Base-by-base conservation (phyloP, 1,284 basidiomycete genomes). In the Ceratobasidium sp. region DNA sequence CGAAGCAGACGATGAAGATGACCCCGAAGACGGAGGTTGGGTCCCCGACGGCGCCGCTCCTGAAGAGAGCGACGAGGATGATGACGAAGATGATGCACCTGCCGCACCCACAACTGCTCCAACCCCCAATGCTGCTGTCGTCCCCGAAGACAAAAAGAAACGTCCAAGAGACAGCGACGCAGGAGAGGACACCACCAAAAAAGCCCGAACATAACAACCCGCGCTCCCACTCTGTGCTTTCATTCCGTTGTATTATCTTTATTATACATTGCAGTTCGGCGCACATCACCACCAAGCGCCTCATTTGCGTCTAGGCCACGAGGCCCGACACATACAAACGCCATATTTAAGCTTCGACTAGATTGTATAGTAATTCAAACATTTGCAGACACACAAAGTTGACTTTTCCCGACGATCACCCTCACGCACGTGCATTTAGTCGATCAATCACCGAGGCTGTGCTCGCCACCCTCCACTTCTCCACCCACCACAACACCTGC, bases 91-190 rank as follows among this genome's bases (percentile, higher is more conserved):
- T 23, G 59, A 62, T n/a, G 28, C 55, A 16, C 14, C 44, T 32
- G 26, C 2, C 55, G 28, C 30, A 30, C 55, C 28, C 23, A 44
- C 30, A 3, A 23, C 46, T 5, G 62, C 47, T 1, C 32, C 62
- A 4, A 9, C 54, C 5, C 2, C 54, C 13, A 4, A n/a, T 11
- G 32, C 23, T 14, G n/a, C n/a, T n/a, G n/a, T n/a, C n/a, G n/a
- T n/a, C n/a, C n/a, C n/a, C n/a, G 21, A 32, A 23, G 47, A 50
- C 47, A 66, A 50, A 66, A 67, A 54, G 26, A 67, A 67, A 32
- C 63, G 63, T 16, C 63, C 63, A 30, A 16, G 63, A 18, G 63
- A 67, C 32, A 67, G 50, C 50, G 63, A 67, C 28, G 49, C 63
- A 28, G 23, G 49, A 18, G 44, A 64, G 44, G 30, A 44, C 32